Conservation (phyloP, 2,329 filamentous ascomycete genomes). For the Eutypa lata region DNA sequence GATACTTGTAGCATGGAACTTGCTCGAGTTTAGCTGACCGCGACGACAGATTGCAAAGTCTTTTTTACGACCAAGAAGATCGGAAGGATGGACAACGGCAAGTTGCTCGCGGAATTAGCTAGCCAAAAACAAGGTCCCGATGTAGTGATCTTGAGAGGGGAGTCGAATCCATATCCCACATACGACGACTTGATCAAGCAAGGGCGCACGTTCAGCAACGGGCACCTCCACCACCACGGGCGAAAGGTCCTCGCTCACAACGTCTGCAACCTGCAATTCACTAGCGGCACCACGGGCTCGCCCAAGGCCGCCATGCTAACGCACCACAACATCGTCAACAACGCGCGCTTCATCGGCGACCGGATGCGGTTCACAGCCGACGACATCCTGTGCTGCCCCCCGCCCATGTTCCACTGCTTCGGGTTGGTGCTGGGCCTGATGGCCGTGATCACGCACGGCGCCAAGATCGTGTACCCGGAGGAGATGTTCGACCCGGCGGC, state of each 20-base stretch:
- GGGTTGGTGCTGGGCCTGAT: conserved; percentile 75
- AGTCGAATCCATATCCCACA: conserved; percentile 51
- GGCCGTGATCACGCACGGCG: conserved; percentile 69
- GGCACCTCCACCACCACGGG: conserved; percentile 50
- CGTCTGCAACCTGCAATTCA: conserved; percentile 73
- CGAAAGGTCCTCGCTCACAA: conserved; percentile 59
- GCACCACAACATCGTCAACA: conserved; percentile 64
- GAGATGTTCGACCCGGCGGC: conserved; percentile 69
- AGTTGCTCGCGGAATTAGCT: conserved; percentile 53
- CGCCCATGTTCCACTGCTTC: conserved; percentile 84
- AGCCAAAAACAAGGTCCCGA: conserved; percentile 42
- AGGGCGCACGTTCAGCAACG: conserved; percentile 46
- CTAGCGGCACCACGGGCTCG: conserved; percentile 69
- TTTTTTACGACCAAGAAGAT: conserved; percentile 71
- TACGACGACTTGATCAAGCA: conserved; percentile 57
- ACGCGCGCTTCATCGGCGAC: conserved; percentile 69
- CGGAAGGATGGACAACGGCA: conserved; percentile 60
- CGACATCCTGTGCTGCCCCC: conserved; percentile 76
- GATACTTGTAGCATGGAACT: no score
- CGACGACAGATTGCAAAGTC: conserved; percentile 61
- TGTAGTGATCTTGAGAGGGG: conserved; percentile 60
- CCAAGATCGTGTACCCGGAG: conserved; percentile 72
- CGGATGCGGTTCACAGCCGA: conserved; percentile 65
- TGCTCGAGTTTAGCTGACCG: neutral
- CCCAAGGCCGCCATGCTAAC: conserved; percentile 75